A percentile compares a stretch with the other conserved stretches of the same genome.
Evolutionary conservation across 306 rosid species (phyloP).

Genomic region (Bauhinia variegata): DNA sequence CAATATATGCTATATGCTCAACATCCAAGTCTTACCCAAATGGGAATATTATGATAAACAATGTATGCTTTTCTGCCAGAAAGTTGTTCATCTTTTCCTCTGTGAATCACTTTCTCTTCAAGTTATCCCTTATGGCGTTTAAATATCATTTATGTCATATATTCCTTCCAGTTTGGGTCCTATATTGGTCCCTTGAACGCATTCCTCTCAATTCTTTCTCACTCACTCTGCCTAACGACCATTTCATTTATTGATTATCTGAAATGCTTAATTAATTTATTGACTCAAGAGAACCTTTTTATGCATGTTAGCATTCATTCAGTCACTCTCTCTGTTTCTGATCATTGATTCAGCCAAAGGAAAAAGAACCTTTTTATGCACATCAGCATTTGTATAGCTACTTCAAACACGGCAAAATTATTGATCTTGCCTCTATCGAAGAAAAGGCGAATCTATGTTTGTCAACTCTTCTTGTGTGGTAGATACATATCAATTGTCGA

Average conservation of each 20-base stretch:
- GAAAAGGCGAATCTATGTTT: neutral
- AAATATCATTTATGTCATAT: slow-evolving; percentile 10
- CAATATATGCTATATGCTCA: slow-evolving; percentile 3
- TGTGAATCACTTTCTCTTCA: slow-evolving; percentile 27
- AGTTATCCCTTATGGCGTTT: slow-evolving; percentile 30
- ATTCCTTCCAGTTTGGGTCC: neutral
- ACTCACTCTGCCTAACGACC: neutral
- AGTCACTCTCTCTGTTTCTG: too few species aligned
- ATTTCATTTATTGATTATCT: too few species aligned
- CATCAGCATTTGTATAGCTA: too few species aligned
- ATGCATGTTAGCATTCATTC: too few species aligned
- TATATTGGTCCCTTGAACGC: slow-evolving; percentile 29
- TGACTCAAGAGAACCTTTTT: too few species aligned
- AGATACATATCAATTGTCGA: slow-evolving; percentile 11
- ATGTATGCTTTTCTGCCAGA: slow-evolving; percentile 30
- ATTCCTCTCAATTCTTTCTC: slow-evolving; percentile 34
- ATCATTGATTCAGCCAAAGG: too few species aligned
- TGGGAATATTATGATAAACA: slow-evolving; percentile 31
- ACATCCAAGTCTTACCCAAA: slow-evolving; percentile 12
- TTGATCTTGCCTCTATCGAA: too few species aligned
- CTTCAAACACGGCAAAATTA: too few species aligned
- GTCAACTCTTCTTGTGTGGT: neutral
- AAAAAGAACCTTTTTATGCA: too few species aligned
- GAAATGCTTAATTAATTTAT: too few species aligned
- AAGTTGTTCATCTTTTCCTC: slow-evolving; percentile 45